Conservation (phyloP, 768 basidiomycete species). For the Psilocybe azurescens region DNA sequence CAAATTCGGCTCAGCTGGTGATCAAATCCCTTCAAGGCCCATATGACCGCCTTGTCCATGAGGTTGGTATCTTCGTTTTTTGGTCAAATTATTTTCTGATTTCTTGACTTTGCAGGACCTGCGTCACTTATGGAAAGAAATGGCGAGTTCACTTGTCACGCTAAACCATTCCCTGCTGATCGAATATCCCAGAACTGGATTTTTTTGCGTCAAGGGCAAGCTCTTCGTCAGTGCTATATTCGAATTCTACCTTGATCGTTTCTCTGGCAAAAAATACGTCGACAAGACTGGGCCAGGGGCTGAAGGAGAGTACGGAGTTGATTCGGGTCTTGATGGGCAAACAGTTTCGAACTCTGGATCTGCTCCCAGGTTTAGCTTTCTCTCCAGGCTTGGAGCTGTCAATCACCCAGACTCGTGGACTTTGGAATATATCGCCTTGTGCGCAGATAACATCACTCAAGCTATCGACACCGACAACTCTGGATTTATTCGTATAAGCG, state of each 20-base stretch:
- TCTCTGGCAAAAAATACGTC: constrained; percentile 6
- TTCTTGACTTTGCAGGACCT: constrained; percentile 2
- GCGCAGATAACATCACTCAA: constrained; percentile 15
- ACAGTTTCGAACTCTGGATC: background rate
- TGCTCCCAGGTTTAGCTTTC: constrained; percentile 5
- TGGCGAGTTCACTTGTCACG: constrained; percentile 7
- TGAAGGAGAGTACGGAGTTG: background rate
- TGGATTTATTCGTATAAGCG: constrained; percentile 29
- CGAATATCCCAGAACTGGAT: constrained; percentile 24
- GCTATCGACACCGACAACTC: constrained; percentile 26
- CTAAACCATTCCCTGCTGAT: background rate
- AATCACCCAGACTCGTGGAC: constrained; percentile 26
- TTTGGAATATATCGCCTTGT: constrained; percentile 20
- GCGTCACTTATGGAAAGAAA: constrained; percentile 20
- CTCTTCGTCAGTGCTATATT: constrained; percentile 24
- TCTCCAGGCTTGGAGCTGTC: constrained; percentile 7
- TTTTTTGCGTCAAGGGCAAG: constrained; percentile 30
- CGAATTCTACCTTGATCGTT: constrained; percentile 29
- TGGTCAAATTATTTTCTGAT: background rate
- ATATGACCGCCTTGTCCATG: constrained; percentile 21
- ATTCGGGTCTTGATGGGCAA: background rate
- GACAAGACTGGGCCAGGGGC: background rate
- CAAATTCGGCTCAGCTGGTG: constrained; percentile 16
- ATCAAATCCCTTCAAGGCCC: constrained; percentile 20
- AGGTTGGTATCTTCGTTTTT: constrained; percentile 6